These are phyloP conservation scores for Sparassis latifolia DNA, from an alignment of 1,284 basidiomycete species.

Conservation along the genomic window DNA sequence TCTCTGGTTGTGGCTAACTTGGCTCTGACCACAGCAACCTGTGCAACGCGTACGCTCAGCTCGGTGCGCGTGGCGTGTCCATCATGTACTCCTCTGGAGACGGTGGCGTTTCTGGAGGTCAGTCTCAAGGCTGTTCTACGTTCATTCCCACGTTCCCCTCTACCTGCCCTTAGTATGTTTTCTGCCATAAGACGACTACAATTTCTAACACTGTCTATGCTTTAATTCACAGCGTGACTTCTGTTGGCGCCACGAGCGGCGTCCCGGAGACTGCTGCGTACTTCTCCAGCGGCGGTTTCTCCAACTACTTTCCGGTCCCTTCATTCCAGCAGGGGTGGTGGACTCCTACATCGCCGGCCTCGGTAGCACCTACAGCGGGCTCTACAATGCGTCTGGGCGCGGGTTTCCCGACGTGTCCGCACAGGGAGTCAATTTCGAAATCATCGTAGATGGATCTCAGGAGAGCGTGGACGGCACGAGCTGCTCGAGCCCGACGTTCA, in stretches of 20 bases:
- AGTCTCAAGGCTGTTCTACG: slow-evolving; percentile 30
- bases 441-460: slow-evolving; percentile 20
- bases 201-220: no score
- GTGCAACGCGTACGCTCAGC: slow-evolving; percentile 54
- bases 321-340: slow-evolving; percentile 33
- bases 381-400: slow-evolving; percentile 20
- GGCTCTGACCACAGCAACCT: slow-evolving; percentile 16
- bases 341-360: slow-evolving; percentile 21
- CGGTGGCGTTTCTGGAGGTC: slow-evolving; percentile 55
- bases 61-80: slow-evolving; percentile 52
- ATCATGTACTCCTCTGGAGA: slow-evolving; percentile 63
- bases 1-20: no score
- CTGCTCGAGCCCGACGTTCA: slow-evolving; percentile 33
- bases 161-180: slow-evolving; percentile 44
- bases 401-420: slow-evolving; percentile 24
- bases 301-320: slow-evolving; percentile 35
- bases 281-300: slow-evolving; percentile 40
- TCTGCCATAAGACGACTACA: neutral
- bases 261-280: slow-evolving; percentile 42
- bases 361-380: slow-evolving; percentile 17
- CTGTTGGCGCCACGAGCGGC: slow-evolving; percentile 47
- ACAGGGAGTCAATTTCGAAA: slow-evolving; percentile 20
- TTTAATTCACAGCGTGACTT: slow-evolving; percentile 44
- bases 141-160: slow-evolving; percentile 68
- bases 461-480: slow-evolving; percentile 29